Evolutionary conservation across 306 rosid species (phyloP).

Genomic region (Purshia tridentata): DNA sequence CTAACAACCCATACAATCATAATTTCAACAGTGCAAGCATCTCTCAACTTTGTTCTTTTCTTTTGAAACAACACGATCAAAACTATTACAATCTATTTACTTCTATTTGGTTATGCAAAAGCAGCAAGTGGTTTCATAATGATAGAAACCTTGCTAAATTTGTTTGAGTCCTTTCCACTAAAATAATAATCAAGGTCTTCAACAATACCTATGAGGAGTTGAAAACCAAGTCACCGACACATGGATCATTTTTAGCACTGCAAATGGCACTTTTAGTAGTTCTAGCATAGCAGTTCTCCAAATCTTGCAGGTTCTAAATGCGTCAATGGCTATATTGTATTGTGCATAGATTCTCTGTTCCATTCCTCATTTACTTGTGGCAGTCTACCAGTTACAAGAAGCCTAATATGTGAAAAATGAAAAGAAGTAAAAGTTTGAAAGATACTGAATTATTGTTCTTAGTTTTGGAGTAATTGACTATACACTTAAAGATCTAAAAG

Average conservation of each 20-base stretch:
- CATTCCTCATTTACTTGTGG: background rate
- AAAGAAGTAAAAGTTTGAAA: constrained; percentile 2
- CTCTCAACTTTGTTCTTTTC: constrained; percentile 3
- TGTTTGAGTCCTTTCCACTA: background rate
- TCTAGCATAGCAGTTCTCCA: too few species aligned
- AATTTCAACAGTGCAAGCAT: background rate
- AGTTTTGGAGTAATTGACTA: background rate
- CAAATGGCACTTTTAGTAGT: too few species aligned
- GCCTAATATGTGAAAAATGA: too few species aligned
- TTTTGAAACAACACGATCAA: constrained; percentile 4
- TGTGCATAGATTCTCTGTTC: background rate
- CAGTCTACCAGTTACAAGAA: too few species aligned
- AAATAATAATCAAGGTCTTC: background rate
- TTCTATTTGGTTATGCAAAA: background rate
- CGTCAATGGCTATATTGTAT: background rate
- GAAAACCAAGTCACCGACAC: too few species aligned
- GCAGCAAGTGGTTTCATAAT: background rate
- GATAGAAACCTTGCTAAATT: background rate
- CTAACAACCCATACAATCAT: background rate
- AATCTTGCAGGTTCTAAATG: background rate
- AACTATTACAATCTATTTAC: background rate
- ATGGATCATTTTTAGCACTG: background rate
- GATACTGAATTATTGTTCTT: background rate
- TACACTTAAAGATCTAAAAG: constrained; percentile 7
- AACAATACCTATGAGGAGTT: background rate